phyloP scores from a whole-genome alignment of 495 filamentous ascomycete species.

The Cercophora sp. region DNA sequence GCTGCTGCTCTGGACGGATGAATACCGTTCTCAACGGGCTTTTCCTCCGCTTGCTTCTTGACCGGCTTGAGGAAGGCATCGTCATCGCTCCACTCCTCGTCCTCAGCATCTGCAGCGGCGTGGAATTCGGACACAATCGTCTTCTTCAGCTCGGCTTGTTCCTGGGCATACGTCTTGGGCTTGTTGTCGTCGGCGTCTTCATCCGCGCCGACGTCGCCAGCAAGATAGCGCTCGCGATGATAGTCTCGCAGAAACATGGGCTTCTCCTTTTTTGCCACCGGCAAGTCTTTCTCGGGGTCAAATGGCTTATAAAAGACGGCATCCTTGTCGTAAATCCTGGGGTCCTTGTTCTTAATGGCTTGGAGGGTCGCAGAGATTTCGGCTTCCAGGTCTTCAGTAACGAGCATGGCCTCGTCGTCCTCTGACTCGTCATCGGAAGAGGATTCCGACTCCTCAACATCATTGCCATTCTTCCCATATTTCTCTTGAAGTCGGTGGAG shows the following conservation, averaged over 20 bases:
- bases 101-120: slow-evolving; percentile 50
- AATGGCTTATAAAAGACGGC: slow-evolving; percentile 69
- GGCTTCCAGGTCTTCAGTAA: slow-evolving; percentile 75
- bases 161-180: slow-evolving; percentile 72
- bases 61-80: slow-evolving; percentile 69
- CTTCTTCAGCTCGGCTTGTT: slow-evolving; percentile 78
- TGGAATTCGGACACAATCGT: slow-evolving; percentile 77
- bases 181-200: slow-evolving; percentile 54
- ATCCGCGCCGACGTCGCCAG: slow-evolving; percentile 53
- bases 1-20: slow-evolving; percentile 46
- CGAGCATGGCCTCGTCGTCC: slow-evolving; percentile 83
- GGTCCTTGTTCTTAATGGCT: slow-evolving; percentile 86
- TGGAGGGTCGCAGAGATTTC: slow-evolving; percentile 79
- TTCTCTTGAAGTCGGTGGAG: slow-evolving; percentile 84
- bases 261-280: slow-evolving; percentile 63
- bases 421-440: slow-evolving; percentile 70
- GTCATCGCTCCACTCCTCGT: slow-evolving; percentile 60
- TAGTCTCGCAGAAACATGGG: slow-evolving; percentile 86
- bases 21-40: slow-evolving; percentile 26
- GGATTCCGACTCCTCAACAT: slow-evolving; percentile 52
- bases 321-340: slow-evolving; percentile 77
- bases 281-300: slow-evolving; percentile 46
- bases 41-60: slow-evolving; percentile 36
- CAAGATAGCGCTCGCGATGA: slow-evolving; percentile 78
- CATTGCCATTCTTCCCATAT: slow-evolving; percentile 58